Base-by-base conservation (phyloP, 164 flowering plant species). In the Piper betle region DNA sequence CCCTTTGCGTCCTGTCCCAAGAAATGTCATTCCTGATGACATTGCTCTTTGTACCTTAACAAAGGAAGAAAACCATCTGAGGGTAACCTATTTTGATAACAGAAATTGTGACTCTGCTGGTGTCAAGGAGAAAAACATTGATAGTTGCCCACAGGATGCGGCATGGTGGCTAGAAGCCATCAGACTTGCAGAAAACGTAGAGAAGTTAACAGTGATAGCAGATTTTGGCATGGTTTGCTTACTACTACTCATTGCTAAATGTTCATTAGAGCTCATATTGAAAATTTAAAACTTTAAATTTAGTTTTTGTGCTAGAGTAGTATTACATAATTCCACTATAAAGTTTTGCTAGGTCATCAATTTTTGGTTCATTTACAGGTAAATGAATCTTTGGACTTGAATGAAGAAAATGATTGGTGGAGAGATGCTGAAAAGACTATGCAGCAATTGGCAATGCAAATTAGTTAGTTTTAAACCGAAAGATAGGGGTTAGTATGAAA, bases 91-190 rank as follows among this genome's bases (percentile, higher is more conserved):
- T 61, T 67, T 69, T 57, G 72, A 66, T 50, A 60, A 62, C 39
- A 39, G 63, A 52, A 72, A 74, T 46, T 46, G 52, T 52, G 13
- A 20, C 20, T 56, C 54, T 5, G 39, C 61, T 58, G 62, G 42
- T 48, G 56, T 50, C 43, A 72, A 72, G 63, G 75, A 69, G 40
- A 64, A 57, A 56, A 60, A 64, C 25, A 58, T 63, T 37, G 84
- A 77, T 33, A 75, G 81, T 71, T 70, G 71, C 71, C 66, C 41
- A 65, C 80, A 77, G 72, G 88, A 85, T 69, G 25, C 13, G 39
- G 72, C 75, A 8, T 90, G 96, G 96, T 90, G 97, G 96, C 74
- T 68, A 59, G 92, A 93, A 80, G 99, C 82, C 37, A 66, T 84
- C 50, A 75, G 69, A 77, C 67, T 84, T 73, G 96, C 97, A 37